Base-by-base conservation (phyloP, 148 eudicot genomes). In the Amaranthus palmeri region DNA sequence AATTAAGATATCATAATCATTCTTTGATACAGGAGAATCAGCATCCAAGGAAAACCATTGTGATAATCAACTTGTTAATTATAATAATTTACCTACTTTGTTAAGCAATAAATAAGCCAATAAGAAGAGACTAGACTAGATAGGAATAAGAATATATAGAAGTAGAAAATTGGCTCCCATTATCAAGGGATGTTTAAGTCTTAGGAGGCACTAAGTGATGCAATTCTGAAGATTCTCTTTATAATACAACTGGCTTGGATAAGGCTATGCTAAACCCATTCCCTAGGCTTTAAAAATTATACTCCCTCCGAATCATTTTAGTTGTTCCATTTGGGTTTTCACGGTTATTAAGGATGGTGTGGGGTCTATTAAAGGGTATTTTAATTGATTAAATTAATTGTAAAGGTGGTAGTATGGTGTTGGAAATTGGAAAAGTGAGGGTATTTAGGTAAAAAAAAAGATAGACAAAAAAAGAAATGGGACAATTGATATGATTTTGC, bases 131-230 rank as follows among this genome's bases (percentile, higher is more conserved):
- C 13, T 25, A 18, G 47, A 56, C 13, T 25, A 25, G 36, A 25
- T 25, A 25, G 36, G 36, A 25, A 25, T 25, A 25, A 25, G 36
- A 25, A 25, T 25, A 25, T 25, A 25, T 25, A 25, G 36, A 25
- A 25, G 36, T 25, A 25, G 36, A 25, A 25, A 15, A 42, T 64
- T 61, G 66, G 71, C 72, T 72, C 79, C 79, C 71, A 70, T 73
- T 74, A 68, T 79, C 69, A 68, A 70, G 82, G 62, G 73, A 70
- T 82, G 85, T 70, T 74, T 67, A 80, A 63, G 55, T 66, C 72
- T 53, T 73, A 76, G 82, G 85, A 74, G 54, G 82, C 85, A 82
- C 54, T 63, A 65, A 73, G 72, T 72, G 75, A 64, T 67, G 17
- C 57, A 68, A 42, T 61, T 64, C 72, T 65, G 72, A 69, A 76